Base-by-base conservation (phyloP, 345 rosid species). In the Salix viminalis region DNA sequence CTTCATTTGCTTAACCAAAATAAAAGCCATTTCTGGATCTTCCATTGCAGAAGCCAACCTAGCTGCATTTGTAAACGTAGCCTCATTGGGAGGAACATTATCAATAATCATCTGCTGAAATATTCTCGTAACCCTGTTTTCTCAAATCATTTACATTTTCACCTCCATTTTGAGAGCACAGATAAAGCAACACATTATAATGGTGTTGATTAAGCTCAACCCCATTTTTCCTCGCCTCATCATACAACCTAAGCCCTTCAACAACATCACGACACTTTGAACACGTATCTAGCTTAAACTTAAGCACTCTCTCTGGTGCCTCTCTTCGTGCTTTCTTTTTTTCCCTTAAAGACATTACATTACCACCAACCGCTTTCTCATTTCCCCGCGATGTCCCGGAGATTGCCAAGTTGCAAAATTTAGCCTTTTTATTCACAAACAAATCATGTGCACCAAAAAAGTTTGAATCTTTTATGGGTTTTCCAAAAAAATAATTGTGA, bases 21-120 rank as follows among this genome's bases (percentile, higher is more conserved):
- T 88, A 46, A 95, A 93, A 62, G 99, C 98, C 98, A 90, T 89
- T 11, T 91, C 92, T 5, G 91, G 96, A 82, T 93, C 98, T 71
- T 91, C 97, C 80, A 78, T 69, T 16, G 90, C 94, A 72, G 85
- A 88, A 12, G 97, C 97, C 66, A 95, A 79, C 79, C 97, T 91
- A 23, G 97, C 96, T 64, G 83, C 82, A 72, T 85, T 93, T 0
- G 99, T 95, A 84, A 95, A 95, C 18, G 97, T 91, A 70, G 99
- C 90, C 77, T 95, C 99, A 73, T 89, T 93, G 4, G 97, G 97
- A 78, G 76, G 82, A 74, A 93, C 85, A 75, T 90, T 86, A 65
- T 89, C 90, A 32, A 72, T 79, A 75, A 85, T 72, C 99, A 95
- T 95, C 74, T 88, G 90, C 83, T 81, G 86, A 72, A 86, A 91